Percentiles rank a stretch among this genome's conserved stretches.
Conservation (phyloP, 768 basidiomycete species). For the Kwoniella mangroviensis region DNA sequence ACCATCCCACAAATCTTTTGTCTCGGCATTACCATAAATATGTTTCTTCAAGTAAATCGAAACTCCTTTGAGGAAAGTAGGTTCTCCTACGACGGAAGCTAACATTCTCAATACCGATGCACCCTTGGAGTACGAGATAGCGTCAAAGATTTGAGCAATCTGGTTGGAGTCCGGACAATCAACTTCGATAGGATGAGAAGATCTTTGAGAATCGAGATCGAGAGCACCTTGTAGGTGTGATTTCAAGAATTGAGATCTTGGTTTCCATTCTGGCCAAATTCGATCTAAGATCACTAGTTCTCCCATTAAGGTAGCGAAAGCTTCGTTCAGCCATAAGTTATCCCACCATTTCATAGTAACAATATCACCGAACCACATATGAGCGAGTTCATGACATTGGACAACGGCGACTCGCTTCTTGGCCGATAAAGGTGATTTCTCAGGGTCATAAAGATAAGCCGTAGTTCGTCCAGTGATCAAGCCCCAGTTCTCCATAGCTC, state of each 20-base stretch:
- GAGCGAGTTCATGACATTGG: conserved; percentile 73
- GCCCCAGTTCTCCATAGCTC: conserved; percentile 77
- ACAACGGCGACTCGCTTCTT: conserved; percentile 78
- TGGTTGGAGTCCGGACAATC: conserved; percentile 83
- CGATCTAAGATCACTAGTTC: conserved; percentile 80
- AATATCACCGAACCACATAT: conserved; percentile 81
- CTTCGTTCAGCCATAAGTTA: conserved; percentile 60
- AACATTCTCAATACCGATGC: conserved; percentile 88
- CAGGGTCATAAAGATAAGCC: conserved; percentile 78
- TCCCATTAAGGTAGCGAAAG: conserved; percentile 90
- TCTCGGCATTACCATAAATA: conserved; percentile 81
- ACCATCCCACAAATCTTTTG: conserved; percentile 84
- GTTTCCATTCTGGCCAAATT: conserved; percentile 77
- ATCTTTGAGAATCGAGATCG: conserved; percentile 77
- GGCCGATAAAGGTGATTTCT: conserved; percentile 70
- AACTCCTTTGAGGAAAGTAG: conserved; percentile 82
- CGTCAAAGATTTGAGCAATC: conserved; percentile 88
- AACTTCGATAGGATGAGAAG: conserved; percentile 92
- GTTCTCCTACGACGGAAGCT: conserved; percentile 83
- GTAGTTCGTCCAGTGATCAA: conserved; percentile 86
- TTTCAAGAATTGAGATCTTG: conserved; percentile 80
- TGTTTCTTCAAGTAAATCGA: conserved; percentile 89
- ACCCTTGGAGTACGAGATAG: conserved; percentile 76
- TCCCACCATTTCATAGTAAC: conserved; percentile 75
- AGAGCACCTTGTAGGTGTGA: conserved; percentile 76